A percentile compares a stretch with the other conserved stretches of the same genome.
Evolutionary conservation across 116 monocot genomes (phyloP).

Genomic region (Posidonia oceanica): DNA sequence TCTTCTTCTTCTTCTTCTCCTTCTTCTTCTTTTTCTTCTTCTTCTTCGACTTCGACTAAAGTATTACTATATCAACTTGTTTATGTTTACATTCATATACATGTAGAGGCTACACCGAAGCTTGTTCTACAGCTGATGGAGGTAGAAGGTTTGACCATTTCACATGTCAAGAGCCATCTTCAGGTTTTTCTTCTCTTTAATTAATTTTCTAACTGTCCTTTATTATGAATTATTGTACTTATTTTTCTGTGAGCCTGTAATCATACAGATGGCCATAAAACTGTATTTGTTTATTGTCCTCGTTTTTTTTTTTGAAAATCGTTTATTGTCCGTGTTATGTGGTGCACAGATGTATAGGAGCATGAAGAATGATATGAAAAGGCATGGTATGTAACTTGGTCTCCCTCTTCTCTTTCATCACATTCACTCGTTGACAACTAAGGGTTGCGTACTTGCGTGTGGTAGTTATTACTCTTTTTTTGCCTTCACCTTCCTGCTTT

Average conservation of each 20-base stretch:
- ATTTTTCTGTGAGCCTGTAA: no score
- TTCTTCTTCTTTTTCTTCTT: not conserved
- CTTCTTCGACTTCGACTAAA: not conserved
- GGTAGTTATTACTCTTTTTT: no score
- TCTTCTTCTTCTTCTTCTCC: not conserved
- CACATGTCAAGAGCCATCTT: slow-evolving; percentile 98
- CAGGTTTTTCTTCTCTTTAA: slow-evolving; percentile 50
- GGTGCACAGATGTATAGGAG: slow-evolving; percentile 79
- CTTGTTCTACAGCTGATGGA: slow-evolving; percentile 93
- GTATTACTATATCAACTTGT: not conserved
- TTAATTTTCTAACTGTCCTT: no score
- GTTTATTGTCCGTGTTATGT: not conserved
- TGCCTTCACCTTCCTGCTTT: no score
- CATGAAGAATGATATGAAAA: slow-evolving; percentile 56
- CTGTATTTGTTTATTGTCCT: no score
- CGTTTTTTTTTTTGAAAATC: not conserved
- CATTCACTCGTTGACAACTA: no score
- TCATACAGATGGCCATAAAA: no score
- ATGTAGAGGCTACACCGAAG: slow-evolving; percentile 88
- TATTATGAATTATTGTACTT: no score
- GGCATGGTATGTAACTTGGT: no score
- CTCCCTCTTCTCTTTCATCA: no score
- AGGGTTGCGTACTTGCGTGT: no score
- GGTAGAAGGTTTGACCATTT: slow-evolving; percentile 79
- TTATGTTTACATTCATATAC: not conserved